A percentile compares a stretch with the other conserved stretches of the same genome.
Evolutionary conservation across 352 stramenopile genomes (phyloP).

Genomic region (Phytophthora ohioensis): DNA sequence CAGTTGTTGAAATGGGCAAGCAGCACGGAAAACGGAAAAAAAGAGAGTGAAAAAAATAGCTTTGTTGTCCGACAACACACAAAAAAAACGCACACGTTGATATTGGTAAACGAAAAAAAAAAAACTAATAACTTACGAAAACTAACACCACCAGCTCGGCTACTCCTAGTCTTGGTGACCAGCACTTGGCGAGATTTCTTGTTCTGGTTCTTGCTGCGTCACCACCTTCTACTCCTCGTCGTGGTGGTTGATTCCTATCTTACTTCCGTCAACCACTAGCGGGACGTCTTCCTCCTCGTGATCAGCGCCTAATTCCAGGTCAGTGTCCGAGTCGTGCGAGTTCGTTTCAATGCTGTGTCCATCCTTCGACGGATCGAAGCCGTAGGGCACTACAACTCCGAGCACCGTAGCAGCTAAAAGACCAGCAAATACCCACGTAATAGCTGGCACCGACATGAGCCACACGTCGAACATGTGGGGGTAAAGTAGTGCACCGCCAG

Average conservation of each 20-base stretch:
- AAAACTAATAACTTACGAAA: background rate
- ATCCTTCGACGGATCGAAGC: slow-evolving; percentile 11
- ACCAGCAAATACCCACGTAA: slow-evolving; percentile 44
- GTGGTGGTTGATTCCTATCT: background rate
- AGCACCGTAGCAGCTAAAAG: slow-evolving; percentile 25
- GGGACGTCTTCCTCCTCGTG: background rate
- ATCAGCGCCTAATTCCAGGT: slow-evolving; percentile 15
- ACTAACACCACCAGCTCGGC: background rate
- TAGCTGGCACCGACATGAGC: slow-evolving; percentile 36
- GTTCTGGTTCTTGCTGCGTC: slow-evolving; percentile 1
- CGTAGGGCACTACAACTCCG: slow-evolving; percentile 31
- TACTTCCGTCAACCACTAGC: slow-evolving; percentile 1
- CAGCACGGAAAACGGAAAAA: background rate
- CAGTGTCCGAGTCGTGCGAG: slow-evolving; percentile 13
- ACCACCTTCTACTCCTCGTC: background rate
- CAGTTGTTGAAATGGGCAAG: background rate
- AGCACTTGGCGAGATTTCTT: slow-evolving; percentile 1
- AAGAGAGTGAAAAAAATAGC: too few species aligned
- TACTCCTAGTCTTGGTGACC: background rate
- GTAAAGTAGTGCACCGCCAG: slow-evolving; percentile 34
- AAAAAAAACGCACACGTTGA: too few species aligned
- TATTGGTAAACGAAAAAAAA: too few species aligned
- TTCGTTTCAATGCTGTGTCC: background rate
- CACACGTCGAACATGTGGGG: slow-evolving; percentile 47
- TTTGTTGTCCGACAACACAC: too few species aligned